These are phyloP conservation scores for Cordyceps pruinosa DNA, from an alignment of 2,329 filamentous ascomycete species.

Conservation along the genomic window DNA sequence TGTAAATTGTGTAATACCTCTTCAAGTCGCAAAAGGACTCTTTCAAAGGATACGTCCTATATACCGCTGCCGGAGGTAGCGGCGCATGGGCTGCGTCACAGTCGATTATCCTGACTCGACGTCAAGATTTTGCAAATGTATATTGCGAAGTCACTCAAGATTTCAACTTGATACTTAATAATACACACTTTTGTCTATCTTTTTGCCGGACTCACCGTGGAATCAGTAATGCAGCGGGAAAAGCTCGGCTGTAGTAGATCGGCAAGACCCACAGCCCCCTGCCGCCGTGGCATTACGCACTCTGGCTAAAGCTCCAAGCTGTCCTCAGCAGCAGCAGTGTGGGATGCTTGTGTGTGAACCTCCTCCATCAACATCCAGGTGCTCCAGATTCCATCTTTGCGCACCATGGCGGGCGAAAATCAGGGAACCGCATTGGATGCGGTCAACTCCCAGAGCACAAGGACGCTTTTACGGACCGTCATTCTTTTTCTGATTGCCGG, in stretches of 20 bases:
- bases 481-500: slow-evolving; percentile 89
- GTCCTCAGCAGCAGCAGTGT: slow-evolving; percentile 29
- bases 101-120: neutral
- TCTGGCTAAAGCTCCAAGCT: slow-evolving; percentile 36
- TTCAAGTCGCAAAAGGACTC: too few species aligned
- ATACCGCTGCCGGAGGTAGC: neutral
- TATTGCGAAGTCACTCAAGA: too few species aligned
- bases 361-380: slow-evolving; percentile 26
- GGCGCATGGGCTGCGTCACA: neutral
- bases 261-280: slow-evolving; percentile 19
- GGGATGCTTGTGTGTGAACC: slow-evolving; percentile 10
- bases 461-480: slow-evolving; percentile 77
- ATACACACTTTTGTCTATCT: neutral
- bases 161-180: neutral
- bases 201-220: too few species aligned
- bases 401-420: slow-evolving; percentile 39
- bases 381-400: slow-evolving; percentile 21
- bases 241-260: slow-evolving; percentile 11
- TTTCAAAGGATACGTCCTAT: too few species aligned
- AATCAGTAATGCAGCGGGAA: neutral
- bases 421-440: slow-evolving; percentile 56
- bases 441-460: slow-evolving; percentile 73
- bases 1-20: too few species aligned
- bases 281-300: slow-evolving; percentile 13
- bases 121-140: neutral